phyloP scores from a whole-genome alignment of 2,329 filamentous ascomycete species.

The Aspergillus pseudoterreus region DNA sequence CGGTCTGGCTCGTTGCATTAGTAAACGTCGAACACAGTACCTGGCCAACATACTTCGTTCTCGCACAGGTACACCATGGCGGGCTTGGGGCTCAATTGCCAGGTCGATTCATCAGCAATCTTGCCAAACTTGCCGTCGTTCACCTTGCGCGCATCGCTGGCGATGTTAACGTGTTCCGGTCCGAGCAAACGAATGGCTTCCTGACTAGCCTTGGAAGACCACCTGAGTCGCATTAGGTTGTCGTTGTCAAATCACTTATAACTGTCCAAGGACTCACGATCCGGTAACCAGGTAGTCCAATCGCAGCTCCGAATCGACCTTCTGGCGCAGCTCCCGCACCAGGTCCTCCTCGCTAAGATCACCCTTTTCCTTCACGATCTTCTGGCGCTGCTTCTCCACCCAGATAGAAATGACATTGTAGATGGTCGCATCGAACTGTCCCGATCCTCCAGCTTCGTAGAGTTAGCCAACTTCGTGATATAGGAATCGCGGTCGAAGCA shows the following conservation, averaged over 20 bases:
- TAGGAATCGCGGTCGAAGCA: slow-evolving; percentile 38
- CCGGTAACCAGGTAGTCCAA: slow-evolving; percentile 90
- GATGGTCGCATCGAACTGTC: slow-evolving; percentile 77
- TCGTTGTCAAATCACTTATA: too few relatives aligned
- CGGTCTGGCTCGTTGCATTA: slow-evolving; percentile 17
- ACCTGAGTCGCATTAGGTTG: slow-evolving; percentile 34
- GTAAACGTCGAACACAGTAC: not conserved
- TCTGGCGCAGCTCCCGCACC: slow-evolving; percentile 58
- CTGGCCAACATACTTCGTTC: slow-evolving; percentile 57
- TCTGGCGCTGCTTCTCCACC: slow-evolving; percentile 65
- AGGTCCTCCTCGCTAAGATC: slow-evolving; percentile 53
- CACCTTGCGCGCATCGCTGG: slow-evolving; percentile 58
- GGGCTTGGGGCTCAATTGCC: slow-evolving; percentile 63
- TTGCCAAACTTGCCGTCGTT: slow-evolving; percentile 81
- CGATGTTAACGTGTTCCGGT: slow-evolving; percentile 72
- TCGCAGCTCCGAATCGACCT: slow-evolving; percentile 67
- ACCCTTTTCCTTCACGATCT: slow-evolving; percentile 41
- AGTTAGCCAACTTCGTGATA: not conserved
- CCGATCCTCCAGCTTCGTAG: slow-evolving; percentile 69
- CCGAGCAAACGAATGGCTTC: slow-evolving; percentile 78
- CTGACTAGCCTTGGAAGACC: slow-evolving; percentile 84
- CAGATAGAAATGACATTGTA: slow-evolving; percentile 83
- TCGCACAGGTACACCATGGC: slow-evolving; percentile 86
- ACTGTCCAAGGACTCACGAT: slow-evolving; percentile 32
- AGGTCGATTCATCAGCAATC: slow-evolving; percentile 73